A percentile compares a stretch with the other conserved stretches of the same genome.
Evolutionary conservation across 2,329 filamentous ascomycete genomes (phyloP).

Genomic region (Cercospora nicotianae): DNA sequence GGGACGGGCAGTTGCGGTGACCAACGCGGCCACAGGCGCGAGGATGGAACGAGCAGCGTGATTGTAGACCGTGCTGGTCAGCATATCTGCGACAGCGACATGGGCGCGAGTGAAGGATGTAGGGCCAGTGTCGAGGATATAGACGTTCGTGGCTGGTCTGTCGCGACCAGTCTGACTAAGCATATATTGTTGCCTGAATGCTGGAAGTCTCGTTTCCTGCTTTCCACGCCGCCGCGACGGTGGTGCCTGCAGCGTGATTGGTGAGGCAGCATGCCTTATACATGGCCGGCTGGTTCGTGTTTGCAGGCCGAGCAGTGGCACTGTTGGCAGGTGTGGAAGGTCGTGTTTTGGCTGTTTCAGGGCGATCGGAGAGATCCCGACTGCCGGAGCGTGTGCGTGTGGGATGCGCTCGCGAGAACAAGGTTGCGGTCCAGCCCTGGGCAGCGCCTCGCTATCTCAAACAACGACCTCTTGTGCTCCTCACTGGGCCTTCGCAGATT

Average conservation of each 20-base stretch:
- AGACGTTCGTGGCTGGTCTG: neutral
- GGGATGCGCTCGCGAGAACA: neutral
- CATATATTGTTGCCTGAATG: neutral
- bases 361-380: neutral
- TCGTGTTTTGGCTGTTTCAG: neutral
- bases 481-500: neutral
- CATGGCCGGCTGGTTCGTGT: neutral
- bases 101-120: neutral
- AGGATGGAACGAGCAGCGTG: neutral
- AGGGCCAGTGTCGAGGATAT: neutral
- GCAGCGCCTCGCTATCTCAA: conserved; percentile 2
- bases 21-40: neutral
- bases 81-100: neutral
- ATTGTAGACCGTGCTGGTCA: neutral
- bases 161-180: neutral
- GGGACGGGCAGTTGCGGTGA: neutral
- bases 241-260: neutral
- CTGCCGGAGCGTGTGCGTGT: neutral
- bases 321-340: conserved; percentile 1
- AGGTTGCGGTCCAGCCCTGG: neutral
- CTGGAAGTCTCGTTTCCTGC: neutral
- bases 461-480: neutral
- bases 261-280: neutral
- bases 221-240: neutral
- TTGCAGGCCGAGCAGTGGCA: neutral